Evolutionary conservation across 2,329 filamentous ascomycete species (phyloP).

Genomic region (Ophiostoma quercus): DNA sequence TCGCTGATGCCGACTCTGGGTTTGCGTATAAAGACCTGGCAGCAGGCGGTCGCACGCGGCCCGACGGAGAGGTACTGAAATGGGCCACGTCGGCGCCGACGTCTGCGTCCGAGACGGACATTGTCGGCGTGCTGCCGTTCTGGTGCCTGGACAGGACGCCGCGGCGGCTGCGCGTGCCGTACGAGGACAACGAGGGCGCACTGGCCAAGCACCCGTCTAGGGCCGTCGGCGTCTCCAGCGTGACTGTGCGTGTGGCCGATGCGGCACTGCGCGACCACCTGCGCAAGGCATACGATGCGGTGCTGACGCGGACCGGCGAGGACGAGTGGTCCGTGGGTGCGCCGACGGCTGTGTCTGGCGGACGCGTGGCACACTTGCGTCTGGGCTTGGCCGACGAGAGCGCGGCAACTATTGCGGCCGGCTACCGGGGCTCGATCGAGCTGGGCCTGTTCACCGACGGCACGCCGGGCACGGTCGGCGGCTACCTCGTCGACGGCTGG

Average conservation of each 20-base stretch:
- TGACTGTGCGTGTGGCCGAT: slow-evolving; percentile 37
- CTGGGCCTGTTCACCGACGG: slow-evolving; percentile 23
- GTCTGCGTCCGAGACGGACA: slow-evolving; percentile 31
- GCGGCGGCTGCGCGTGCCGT: slow-evolving; percentile 51
- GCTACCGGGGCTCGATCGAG: slow-evolving; percentile 17
- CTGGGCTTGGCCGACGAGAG: background rate
- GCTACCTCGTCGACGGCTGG: slow-evolving; percentile 26
- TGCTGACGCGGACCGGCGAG: slow-evolving; percentile 22
- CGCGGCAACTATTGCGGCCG: background rate
- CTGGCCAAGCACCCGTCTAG: slow-evolving; percentile 47
- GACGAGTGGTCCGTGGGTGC: slow-evolving; percentile 21
- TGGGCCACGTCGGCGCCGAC: slow-evolving; percentile 50
- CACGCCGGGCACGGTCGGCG: slow-evolving; percentile 17
- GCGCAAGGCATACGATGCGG: slow-evolving; percentile 32
- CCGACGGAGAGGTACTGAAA: slow-evolving; percentile 52
- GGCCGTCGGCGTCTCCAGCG: slow-evolving; percentile 45
- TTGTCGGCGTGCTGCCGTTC: slow-evolving; percentile 54
- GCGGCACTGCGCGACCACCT: slow-evolving; percentile 28
- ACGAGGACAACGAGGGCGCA: slow-evolving; percentile 29
- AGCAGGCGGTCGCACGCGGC: slow-evolving; percentile 48
- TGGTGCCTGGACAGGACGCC: slow-evolving; percentile 61
- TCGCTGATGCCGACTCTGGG: slow-evolving; percentile 31
- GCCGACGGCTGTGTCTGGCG: slow-evolving; percentile 11
- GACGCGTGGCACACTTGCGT: background rate
- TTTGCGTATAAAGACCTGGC: slow-evolving; percentile 46